These are phyloP conservation scores for Pulveroboletus sp. DNA, from an alignment of 768 basidiomycete species.

Conservation along the genomic window DNA sequence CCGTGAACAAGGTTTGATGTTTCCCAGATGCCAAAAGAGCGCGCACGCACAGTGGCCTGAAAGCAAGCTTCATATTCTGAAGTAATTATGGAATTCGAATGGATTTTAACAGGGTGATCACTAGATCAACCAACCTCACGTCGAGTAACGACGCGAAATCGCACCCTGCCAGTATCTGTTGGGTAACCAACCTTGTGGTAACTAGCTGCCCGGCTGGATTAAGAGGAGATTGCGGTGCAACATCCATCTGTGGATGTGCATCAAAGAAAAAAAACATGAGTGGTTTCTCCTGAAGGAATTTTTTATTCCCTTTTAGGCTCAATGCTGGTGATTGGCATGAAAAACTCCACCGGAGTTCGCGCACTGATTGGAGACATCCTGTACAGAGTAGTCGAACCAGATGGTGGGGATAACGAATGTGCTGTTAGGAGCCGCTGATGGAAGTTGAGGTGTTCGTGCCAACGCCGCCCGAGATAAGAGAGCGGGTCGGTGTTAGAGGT, in stretches of 20 bases:
- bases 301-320: neutral
- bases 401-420: neutral
- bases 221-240: neutral
- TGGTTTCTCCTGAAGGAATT: neutral
- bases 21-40: too few species aligned
- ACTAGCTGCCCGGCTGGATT: too few species aligned
- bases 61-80: neutral
- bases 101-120: neutral
- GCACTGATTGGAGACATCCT: neutral
- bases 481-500: too few species aligned
- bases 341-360: slow-evolving; percentile 3
- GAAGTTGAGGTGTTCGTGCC: neutral
- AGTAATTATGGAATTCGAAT: neutral
- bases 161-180: too few species aligned
- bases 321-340: slow-evolving; percentile 3
- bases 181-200: too few species aligned
- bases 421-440: neutral
- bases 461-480: neutral
- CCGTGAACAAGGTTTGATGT: neutral
- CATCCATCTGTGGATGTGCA: neutral
- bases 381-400: neutral
- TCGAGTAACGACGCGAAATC: neutral
- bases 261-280: neutral
- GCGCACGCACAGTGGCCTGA: neutral
- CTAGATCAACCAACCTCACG: neutral